phyloP scores from a whole-genome alignment of 345 rosid species.

The Syzygium aromaticum region DNA sequence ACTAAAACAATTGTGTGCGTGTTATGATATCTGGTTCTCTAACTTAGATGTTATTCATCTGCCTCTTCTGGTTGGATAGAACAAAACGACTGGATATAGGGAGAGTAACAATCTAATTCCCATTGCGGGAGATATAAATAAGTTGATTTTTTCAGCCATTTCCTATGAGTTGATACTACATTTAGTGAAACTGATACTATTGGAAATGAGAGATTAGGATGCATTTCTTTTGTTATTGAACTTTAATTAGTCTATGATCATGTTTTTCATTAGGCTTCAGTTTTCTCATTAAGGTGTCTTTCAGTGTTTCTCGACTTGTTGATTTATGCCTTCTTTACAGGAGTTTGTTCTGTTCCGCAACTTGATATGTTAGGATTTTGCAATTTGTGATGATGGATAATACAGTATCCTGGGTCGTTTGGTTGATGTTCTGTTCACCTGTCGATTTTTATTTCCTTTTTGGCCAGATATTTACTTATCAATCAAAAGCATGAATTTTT shows the following conservation, averaged over 20 bases:
- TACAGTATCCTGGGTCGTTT: not conserved
- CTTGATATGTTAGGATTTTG: not conserved
- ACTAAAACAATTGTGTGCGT: not conserved
- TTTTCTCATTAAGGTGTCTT: not conserved
- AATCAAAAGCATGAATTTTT: not conserved
- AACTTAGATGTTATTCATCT: not conserved
- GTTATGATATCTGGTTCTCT: not conserved
- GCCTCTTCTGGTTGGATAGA: not conserved
- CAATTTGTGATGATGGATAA: not conserved
- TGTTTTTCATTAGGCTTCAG: not conserved
- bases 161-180: not conserved
- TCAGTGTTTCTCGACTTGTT: not conserved
- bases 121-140: not conserved
- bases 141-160: not conserved
- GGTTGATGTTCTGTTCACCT: not conserved
- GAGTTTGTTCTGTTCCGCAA: not conserved
- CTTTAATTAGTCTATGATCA: not conserved
- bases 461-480: not conserved
- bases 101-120: not conserved
- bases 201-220: not conserved
- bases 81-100: rapidly evolving
- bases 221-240: not conserved
- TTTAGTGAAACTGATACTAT: not conserved
- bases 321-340: not conserved
- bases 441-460: not conserved